Evolutionary conservation across 176 grass and related monocot species (phyloP).

Genomic region (Oryza glaberrima): DNA sequence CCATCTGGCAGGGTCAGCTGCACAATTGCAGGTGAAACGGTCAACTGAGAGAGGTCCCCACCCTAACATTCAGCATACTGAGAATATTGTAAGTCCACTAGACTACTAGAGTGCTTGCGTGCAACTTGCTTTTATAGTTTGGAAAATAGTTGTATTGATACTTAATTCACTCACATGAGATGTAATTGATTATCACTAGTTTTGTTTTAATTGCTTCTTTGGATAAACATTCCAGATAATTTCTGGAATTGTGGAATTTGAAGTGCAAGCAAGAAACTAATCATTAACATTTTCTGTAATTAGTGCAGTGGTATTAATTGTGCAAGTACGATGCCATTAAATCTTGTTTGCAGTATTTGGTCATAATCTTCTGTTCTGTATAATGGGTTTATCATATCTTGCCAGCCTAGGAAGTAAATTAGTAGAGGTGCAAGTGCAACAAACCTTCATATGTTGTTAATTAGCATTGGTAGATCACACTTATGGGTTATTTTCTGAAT

Average conservation of each 20-base stretch:
- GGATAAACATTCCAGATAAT: neutral
- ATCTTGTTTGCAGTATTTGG: neutral
- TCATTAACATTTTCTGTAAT: neutral
- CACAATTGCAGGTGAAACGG: slow-evolving; percentile 62
- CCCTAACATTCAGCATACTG: slow-evolving; percentile 31
- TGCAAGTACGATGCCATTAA: neutral
- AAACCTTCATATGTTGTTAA: neutral
- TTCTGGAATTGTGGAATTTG: neutral
- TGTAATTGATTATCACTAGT: neutral
- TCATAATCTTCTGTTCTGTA: neutral
- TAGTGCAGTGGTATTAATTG: neutral
- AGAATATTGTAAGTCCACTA: slow-evolving; percentile 52
- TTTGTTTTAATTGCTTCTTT: neutral
- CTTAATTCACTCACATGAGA: slow-evolving; percentile 9
- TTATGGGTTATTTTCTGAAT: slow-evolving; percentile 4
- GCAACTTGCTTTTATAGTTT: neutral
- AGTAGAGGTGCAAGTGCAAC: neutral
- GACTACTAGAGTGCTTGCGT: slow-evolving; percentile 19
- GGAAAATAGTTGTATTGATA: neutral
- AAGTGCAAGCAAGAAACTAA: neutral
- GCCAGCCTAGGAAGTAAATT: neutral
- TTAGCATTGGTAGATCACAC: neutral
- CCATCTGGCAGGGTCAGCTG: slow-evolving; percentile 46
- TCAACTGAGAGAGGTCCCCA: slow-evolving; percentile 39
- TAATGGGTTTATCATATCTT: neutral